Conservation (phyloP, 2,329 filamentous ascomycete species). For the Atkinsonella hypoxylon region DNA sequence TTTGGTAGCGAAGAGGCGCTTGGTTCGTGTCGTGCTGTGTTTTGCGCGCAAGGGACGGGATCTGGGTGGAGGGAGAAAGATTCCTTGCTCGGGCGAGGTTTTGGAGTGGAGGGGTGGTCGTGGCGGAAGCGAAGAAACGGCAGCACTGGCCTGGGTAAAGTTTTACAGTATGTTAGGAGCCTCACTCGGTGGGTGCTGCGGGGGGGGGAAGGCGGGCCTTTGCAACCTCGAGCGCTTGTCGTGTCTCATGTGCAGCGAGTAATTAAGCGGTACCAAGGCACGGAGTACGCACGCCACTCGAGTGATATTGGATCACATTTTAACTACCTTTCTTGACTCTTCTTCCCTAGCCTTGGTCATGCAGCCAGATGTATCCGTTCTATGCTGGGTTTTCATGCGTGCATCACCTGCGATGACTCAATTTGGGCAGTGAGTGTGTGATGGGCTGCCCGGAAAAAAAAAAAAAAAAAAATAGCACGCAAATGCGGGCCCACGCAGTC, state of each 20-base stretch:
- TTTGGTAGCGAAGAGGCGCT: neutral
- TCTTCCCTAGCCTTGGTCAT: neutral
- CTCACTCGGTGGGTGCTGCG: neutral
- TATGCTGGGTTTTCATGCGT: neutral
- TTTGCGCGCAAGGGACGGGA: neutral
- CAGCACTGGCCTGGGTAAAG: neutral
- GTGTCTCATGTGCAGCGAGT: too few species aligned
- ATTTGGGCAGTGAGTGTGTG: neutral
- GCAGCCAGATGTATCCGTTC: neutral
- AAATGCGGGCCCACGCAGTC: neutral
- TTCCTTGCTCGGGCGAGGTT: constrained; percentile 1
- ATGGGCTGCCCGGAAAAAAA: neutral
- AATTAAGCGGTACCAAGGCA: too few species aligned
- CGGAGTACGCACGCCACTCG: too few species aligned
- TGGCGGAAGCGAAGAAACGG: constrained; percentile 1
- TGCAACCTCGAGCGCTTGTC: neutral
- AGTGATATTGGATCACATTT: neutral
- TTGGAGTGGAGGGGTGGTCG: constrained; percentile 1
- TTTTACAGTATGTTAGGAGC: neutral
- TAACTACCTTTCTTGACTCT: neutral
- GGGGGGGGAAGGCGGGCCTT: neutral
- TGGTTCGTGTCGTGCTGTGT: neutral
- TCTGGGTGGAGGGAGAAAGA: neutral
- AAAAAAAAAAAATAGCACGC: neutral
- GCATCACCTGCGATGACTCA: constrained; percentile 2